Conservation (phyloP, 805 yeast genomes). For the Zygosaccharomyces pseudorouxii region DNA sequence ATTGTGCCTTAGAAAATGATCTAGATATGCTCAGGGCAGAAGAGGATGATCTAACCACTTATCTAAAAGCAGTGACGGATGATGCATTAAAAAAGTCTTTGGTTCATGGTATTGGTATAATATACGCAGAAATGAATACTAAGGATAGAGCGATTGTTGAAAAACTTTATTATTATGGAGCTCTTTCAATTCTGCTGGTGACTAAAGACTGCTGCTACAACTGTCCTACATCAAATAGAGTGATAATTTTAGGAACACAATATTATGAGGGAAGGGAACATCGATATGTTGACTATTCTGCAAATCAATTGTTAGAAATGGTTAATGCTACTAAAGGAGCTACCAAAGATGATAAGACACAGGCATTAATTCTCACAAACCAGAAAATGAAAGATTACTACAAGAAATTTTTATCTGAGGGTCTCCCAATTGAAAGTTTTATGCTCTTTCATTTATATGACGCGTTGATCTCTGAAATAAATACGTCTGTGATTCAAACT, state of each 20-base stretch:
- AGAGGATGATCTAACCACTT: slow-evolving; percentile 36
- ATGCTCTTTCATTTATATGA: slow-evolving; percentile 58
- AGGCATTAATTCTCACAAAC: slow-evolving; percentile 54
- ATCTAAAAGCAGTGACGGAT: slow-evolving; percentile 46
- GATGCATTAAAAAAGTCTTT: slow-evolving; percentile 41
- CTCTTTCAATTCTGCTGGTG: slow-evolving; percentile 54
- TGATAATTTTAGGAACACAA: slow-evolving; percentile 67
- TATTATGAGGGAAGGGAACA: slow-evolving; percentile 69
- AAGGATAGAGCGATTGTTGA: slow-evolving; percentile 54
- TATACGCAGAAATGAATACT: slow-evolving; percentile 52
- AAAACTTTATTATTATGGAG: slow-evolving; percentile 46
- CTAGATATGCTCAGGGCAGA: slow-evolving; percentile 35
- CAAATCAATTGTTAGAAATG: slow-evolving; percentile 64
- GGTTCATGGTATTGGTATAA: slow-evolving; percentile 58
- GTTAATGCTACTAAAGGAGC: slow-evolving; percentile 41
- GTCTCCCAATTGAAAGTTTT: slow-evolving; percentile 82
- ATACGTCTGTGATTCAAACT: slow-evolving; percentile 53
- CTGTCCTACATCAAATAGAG: slow-evolving; percentile 49
- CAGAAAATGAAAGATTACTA: slow-evolving; percentile 56
- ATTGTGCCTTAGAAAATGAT: slow-evolving; percentile 37
- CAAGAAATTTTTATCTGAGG: slow-evolving; percentile 62
- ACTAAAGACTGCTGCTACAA: slow-evolving; percentile 51
- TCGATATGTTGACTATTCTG: slow-evolving; percentile 61
- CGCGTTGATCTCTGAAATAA: slow-evolving; percentile 66
- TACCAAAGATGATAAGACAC: slow-evolving; percentile 34